Evolutionary conservation across 2,329 filamentous ascomycete species (phyloP).

Genomic region (Scleromitrula shiraiana): DNA sequence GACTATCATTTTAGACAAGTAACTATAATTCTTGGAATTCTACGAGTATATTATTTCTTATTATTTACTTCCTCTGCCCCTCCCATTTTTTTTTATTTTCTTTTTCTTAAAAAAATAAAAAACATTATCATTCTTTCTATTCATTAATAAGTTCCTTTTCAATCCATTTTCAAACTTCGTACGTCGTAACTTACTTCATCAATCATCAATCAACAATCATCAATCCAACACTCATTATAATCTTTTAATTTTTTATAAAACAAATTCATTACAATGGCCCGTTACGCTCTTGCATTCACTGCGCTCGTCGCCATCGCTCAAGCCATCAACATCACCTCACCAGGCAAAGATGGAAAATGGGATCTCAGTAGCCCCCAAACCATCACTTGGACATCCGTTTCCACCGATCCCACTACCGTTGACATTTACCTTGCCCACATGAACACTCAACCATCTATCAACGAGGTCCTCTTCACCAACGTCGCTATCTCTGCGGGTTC

Average conservation of each 20-base stretch:
- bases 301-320: slow-evolving; percentile 9
- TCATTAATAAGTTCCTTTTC: too few species aligned
- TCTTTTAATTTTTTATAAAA: neutral
- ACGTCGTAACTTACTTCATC: too few species aligned
- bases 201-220: neutral
- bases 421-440: slow-evolving; percentile 10
- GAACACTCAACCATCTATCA: slow-evolving; percentile 3
- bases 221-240: too few species aligned
- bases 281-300: slow-evolving; percentile 5
- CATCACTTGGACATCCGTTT: slow-evolving; percentile 7
- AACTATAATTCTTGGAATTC: too few species aligned
- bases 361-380: slow-evolving; percentile 4
- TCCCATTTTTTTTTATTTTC: too few species aligned
- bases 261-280: slow-evolving; percentile 4
- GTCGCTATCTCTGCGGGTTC: neutral
- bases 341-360: slow-evolving; percentile 1
- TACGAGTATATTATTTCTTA: too few species aligned
- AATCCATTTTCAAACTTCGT: too few species aligned
- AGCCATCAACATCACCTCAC: slow-evolving; percentile 9
- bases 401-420: slow-evolving; percentile 2
- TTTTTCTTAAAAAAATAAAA: too few species aligned
- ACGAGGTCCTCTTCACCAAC: slow-evolving; percentile 1
- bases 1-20: too few species aligned
- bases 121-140: too few species aligned
- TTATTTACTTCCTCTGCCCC: too few species aligned